phyloP scores from a whole-genome alignment of 2,329 filamentous ascomycete genomes.

The Beauveria rudraprayagi region DNA sequence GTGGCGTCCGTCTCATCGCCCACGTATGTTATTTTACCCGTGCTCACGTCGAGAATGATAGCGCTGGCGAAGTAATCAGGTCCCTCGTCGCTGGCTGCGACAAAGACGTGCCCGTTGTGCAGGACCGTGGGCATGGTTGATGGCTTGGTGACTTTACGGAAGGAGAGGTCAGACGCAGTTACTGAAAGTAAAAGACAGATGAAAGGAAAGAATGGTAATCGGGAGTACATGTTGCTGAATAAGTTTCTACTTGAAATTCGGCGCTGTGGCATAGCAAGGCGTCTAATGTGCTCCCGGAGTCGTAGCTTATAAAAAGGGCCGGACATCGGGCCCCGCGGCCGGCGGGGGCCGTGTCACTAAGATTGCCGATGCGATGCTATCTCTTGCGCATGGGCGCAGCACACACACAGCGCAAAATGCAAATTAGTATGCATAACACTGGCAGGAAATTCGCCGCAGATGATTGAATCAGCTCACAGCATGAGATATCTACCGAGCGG shows the following conservation, averaged over 20 bases:
- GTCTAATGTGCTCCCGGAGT: background rate
- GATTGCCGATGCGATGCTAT: background rate
- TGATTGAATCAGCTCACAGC: background rate
- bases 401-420: background rate
- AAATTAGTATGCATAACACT: background rate
- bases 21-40: conserved; percentile 4
- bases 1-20: conserved; percentile 1
- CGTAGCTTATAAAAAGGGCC: background rate
- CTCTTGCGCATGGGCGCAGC: background rate
- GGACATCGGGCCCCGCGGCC: background rate
- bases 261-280: background rate
- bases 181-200: background rate
- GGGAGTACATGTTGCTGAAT: background rate
- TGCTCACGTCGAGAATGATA: background rate
- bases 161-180: background rate
- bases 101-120: conserved; percentile 7
- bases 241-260: background rate
- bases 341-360: background rate
- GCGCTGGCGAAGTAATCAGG: conserved; percentile 5
- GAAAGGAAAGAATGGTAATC: background rate
- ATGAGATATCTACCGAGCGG: background rate
- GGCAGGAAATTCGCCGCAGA: background rate
- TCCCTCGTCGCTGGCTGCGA: background rate
- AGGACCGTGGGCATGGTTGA: conserved; percentile 7
- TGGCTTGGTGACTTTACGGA: background rate